Evolutionary conservation across 257 asterid genomes (phyloP).

Genomic region (Paulownia fortunei): DNA sequence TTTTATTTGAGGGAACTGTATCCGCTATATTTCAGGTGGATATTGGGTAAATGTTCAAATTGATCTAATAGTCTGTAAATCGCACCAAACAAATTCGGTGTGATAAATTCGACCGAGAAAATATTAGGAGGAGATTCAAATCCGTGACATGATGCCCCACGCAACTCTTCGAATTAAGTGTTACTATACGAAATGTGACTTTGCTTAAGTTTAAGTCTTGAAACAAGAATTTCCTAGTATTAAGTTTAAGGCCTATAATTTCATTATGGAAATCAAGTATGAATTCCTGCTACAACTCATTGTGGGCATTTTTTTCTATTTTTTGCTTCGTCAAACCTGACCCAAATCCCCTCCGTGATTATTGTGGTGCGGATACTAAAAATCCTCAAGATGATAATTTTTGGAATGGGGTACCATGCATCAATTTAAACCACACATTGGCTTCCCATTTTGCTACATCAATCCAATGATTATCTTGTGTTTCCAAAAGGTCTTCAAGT

Average conservation of each 20-base stretch:
- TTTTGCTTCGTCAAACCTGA: constrained; percentile 37
- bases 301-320: constrained; percentile 21
- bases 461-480: constrained; percentile 47
- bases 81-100: no score
- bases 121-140: no score
- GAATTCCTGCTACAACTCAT: constrained; percentile 24
- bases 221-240: not conserved
- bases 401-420: constrained; percentile 47
- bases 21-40: no score
- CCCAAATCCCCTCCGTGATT: constrained; percentile 57
- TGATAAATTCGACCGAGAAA: no score
- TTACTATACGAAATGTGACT: constrained; percentile 16
- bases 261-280: constrained; percentile 32
- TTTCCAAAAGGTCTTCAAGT: constrained; percentile 46
- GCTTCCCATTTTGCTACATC: constrained; percentile 51
- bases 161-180: no score
- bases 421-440: constrained; percentile 41
- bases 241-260: not conserved
- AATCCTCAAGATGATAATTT: constrained; percentile 22
- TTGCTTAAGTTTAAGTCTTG: not conserved
- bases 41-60: no score
- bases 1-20: no score
- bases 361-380: constrained; percentile 44
- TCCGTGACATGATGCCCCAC: no score
- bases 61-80: no score